Base-by-base conservation (phyloP, 495 filamentous ascomycete genomes). In the Annulohypoxylon nitens region DNA sequence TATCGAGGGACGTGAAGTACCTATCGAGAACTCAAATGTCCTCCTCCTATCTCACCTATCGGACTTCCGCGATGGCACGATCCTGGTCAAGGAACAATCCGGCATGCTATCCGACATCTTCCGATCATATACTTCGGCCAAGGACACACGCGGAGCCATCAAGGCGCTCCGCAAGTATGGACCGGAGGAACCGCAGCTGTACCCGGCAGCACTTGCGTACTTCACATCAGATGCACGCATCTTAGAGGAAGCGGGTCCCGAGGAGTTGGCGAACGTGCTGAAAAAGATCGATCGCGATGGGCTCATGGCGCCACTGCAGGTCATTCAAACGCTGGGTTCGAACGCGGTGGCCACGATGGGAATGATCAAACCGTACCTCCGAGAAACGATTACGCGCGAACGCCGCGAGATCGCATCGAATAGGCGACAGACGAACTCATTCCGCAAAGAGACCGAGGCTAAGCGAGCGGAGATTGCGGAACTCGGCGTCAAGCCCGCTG, bases 81-180 rank as follows among this genome's bases (percentile, higher is more conserved):
- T 91, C 9, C 88, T 98, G 0, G 95, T 99, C 60, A 92, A 95
- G 57, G 96, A 99, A 77, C 92, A 97, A 77, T 92, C 97, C 77
- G 95, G 96, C 23, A 86, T 98, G 7, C 88, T 91, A 12, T 95
- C 95, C 50, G 97, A 99, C 79, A 98, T 99, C 65, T 98, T 99
- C 83, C 90, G 96, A 23, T 97, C 96, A 0, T 98, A 97, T 79
- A 98, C 95, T 4, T 91, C 94, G 0, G 95, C 95, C 20, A 93
- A 94, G 33, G 96, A 99, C 76, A 98, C 96, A 0, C 85, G 87
- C 8, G 96, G 96, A 41, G 94, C 95, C 7, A 93, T 98, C 74
- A 90, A 90, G 76, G 96, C 97, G 0, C 83, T 99, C 48, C 88
- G 88, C 53, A 97, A 96, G 80, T 99, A 99, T 77, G 97, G 97